These are phyloP conservation scores for Pythium phragmiticola DNA, from an alignment of 352 stramenopile species.

Conservation along the genomic window DNA sequence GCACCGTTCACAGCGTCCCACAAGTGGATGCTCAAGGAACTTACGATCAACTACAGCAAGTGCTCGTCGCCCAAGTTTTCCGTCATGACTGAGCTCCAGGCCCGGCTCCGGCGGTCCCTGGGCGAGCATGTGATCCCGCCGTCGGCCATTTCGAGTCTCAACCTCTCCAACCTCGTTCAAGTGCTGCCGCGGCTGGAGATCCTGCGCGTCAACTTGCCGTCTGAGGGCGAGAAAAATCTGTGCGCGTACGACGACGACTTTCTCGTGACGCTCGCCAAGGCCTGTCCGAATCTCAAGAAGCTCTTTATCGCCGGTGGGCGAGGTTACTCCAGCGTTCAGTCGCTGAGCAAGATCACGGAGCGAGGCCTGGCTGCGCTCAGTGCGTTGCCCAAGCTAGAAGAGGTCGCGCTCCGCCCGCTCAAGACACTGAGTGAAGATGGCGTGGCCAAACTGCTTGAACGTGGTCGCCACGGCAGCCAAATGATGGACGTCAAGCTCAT, in stretches of 20 bases:
- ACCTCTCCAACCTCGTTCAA: conserved; percentile 17
- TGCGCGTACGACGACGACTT: conserved; percentile 24
- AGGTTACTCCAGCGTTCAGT: conserved; percentile 15
- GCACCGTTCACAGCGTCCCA: conserved; percentile 38
- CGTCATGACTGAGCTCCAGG: conserved; percentile 17
- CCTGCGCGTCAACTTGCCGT: conserved; percentile 16
- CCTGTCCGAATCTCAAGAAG: conserved; percentile 19
- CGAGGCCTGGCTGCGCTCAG: conserved; percentile 12
- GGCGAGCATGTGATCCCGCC: conserved; percentile 3
- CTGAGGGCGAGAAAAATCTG: conserved; percentile 10
- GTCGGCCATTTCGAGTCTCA: conserved; percentile 9
- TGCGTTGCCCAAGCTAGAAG: conserved; percentile 12
- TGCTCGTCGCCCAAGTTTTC: conserved; percentile 16
- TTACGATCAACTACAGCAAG: conserved; percentile 19
- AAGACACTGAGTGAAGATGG: conserved; percentile 5
- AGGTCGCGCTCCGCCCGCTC: conserved; percentile 17
- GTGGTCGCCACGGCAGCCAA: not conserved
- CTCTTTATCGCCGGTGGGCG: conserved; percentile 17
- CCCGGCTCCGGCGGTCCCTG: conserved; percentile 10
- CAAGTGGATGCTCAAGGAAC: conserved; percentile 37
- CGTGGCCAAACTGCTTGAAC: conserved; percentile 5
- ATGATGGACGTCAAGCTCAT: conserved; percentile 24
- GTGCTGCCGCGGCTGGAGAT: conserved; percentile 17
- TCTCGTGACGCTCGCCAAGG: conserved; percentile 14
- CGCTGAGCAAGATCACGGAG: conserved; percentile 8